phyloP scores from a whole-genome alignment of 208 protist species.

The Wallacemonas sp. region DNA sequence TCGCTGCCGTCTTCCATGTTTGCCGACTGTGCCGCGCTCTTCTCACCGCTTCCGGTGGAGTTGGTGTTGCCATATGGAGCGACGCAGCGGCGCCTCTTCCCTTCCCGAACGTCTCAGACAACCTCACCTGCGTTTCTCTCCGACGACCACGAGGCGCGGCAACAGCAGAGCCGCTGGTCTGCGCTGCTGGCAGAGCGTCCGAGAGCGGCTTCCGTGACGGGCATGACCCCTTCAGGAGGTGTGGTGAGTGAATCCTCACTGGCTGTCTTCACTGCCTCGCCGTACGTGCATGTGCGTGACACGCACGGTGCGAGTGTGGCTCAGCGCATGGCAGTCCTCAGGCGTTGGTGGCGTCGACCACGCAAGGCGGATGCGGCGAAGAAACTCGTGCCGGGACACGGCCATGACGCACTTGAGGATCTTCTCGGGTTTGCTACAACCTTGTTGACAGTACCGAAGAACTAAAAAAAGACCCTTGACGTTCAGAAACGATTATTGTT shows the following conservation, averaged over 20 bases:
- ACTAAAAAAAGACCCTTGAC: not conserved
- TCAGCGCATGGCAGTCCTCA: constrained; percentile 35
- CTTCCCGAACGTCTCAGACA: constrained; percentile 9
- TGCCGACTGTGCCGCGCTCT: constrained; percentile 1
- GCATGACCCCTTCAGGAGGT: not conserved
- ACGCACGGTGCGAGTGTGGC: constrained; percentile 17
- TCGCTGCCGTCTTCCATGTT: constrained; percentile 11
- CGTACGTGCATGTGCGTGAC: not conserved
- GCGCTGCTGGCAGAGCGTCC: not conserved
- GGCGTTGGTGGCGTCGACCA: constrained; percentile 33
- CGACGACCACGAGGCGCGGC: constrained; percentile 10
- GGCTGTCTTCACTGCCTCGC: not conserved
- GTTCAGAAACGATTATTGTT: no score
- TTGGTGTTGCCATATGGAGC: constrained; percentile 37
- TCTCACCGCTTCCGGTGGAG: constrained; percentile 24
- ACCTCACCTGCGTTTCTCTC: not conserved
- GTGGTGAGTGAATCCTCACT: not conserved
- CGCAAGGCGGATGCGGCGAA: constrained; percentile 31
- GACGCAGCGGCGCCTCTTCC: constrained; percentile 23
- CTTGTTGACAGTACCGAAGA: not conserved
- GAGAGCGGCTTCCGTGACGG: not conserved
- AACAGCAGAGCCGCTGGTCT: not conserved
- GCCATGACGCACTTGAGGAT: constrained; percentile 26
- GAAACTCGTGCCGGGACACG: constrained; percentile 23
- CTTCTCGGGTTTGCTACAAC: constrained; percentile 29